Base-by-base conservation (phyloP, 2,329 filamentous ascomycete genomes). In the Ceratocystis colombiana region DNA sequence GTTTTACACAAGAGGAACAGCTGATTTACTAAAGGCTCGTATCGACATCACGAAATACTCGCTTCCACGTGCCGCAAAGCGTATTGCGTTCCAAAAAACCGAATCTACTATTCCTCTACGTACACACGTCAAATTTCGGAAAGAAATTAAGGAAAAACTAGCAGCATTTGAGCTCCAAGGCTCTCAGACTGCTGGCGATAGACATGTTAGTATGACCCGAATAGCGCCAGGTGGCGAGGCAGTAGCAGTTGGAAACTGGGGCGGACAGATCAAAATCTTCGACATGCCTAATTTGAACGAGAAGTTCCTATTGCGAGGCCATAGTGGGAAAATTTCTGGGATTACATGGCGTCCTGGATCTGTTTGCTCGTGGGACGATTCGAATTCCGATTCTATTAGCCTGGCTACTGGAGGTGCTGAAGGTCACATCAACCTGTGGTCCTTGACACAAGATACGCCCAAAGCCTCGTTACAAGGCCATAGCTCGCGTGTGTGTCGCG, bases 161-260 rank as follows among this genome's bases (percentile, higher is more conserved):
- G 81, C 87, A 70, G 87, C 81, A 0, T 96, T 96, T 70, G 93
- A 97, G 72, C 81, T 99, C 17, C 94, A 94, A 73, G 95, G 90
- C 20, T 95, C 90, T 73, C 94, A 99, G 76, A 93, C 90, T 67
- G 90, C 91, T 0, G 91, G 90, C 62, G 92, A 97, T 70, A 82
- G 94, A 48, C 89, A 96, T 22, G 85, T 99, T 66, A 93, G 91
- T 75, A 93, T 97, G 77, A 90, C 90, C 61, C 85, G 94, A 66
- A 92, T 99, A 76, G 87, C 93, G 6, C 94, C 94, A 0, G 88
- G 89, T 71, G 89, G 90, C 17, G 81, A 93, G 73, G 80, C 88
- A 8, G 82, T 97, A 45, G 94, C 93, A 2, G 89, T 90, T 1
- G 94, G 94, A 48, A 96, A 95, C 73, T 97, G 92, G 90, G 89